These are phyloP conservation scores for Geranium rotundifolium DNA, from an alignment of 345 rosid species.

Conservation along the genomic window DNA sequence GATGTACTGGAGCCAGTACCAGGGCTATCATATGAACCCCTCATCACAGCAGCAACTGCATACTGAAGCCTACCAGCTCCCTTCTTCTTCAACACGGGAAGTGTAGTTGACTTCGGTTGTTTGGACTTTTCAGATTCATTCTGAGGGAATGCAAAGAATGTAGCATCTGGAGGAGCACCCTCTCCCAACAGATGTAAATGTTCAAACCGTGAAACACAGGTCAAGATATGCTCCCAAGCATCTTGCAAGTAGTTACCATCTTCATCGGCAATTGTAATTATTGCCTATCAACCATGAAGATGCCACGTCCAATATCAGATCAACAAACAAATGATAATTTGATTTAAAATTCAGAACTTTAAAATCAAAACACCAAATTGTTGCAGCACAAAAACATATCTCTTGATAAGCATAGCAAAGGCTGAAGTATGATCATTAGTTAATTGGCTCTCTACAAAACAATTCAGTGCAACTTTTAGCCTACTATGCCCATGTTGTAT, in stretches of 20 bases:
- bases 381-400: not conserved
- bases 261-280: constrained; percentile 91
- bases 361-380: not conserved
- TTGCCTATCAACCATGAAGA: constrained; percentile 42
- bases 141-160: constrained; percentile 88
- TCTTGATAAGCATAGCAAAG: not conserved
- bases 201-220: constrained; percentile 97
- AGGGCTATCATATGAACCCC: constrained; percentile 98
- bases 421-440: not conserved
- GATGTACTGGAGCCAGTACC: constrained; percentile 63
- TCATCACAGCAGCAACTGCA: constrained; percentile 77
- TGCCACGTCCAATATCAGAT: constrained; percentile 13
- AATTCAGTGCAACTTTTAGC: not conserved
- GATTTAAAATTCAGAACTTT: not conserved
- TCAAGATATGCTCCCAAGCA: constrained; percentile 99
- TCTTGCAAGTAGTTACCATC: constrained; percentile 98
- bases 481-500: not conserved
- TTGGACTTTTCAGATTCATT: constrained; percentile 80
- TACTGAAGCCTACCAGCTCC: constrained; percentile 79
- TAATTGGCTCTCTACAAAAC: not conserved
- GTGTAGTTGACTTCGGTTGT: constrained; percentile 51
- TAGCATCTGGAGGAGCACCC: constrained; percentile 99
- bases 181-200: constrained; percentile 98
- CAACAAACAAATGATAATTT: not conserved
- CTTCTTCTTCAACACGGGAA: constrained; percentile 76